These are phyloP conservation scores for Sphagnum fallax DNA, from an alignment of 228 moss, liverwort and hornwort genomes.

Conservation along the genomic window DNA sequence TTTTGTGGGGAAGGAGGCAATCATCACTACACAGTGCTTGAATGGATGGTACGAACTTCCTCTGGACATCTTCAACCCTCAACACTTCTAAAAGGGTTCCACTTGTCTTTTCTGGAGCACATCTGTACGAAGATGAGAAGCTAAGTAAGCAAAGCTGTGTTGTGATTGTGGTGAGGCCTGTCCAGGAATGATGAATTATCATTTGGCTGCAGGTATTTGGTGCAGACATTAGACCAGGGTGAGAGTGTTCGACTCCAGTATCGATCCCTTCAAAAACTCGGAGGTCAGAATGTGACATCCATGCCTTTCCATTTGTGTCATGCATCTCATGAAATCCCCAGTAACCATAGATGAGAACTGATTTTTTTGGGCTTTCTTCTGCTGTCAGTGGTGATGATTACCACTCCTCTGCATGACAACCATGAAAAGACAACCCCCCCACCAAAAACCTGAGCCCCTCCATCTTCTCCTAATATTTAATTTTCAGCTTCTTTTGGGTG, in stretches of 20 bases:
- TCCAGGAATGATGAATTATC: not conserved
- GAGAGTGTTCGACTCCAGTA: slow-evolving; percentile 52
- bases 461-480: too few species aligned
- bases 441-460: too few species aligned
- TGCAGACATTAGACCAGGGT: slow-evolving; percentile 35
- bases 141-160: too few species aligned
- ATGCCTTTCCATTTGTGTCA: not conserved
- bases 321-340: too few species aligned
- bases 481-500: too few species aligned
- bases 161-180: not conserved
- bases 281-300: slow-evolving; percentile 24
- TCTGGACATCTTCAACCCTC: not conserved
- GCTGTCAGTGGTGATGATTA: too few species aligned
- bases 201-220: slow-evolving; percentile 34
- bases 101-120: not conserved
- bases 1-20: slow-evolving; percentile 44
- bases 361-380: too few species aligned
- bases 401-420: too few species aligned
- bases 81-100: too few species aligned
- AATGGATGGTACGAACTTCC: slow-evolving; percentile 44
- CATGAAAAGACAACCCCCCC: too few species aligned
- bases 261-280: slow-evolving; percentile 44
- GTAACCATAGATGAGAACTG: too few species aligned
- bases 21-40: slow-evolving; percentile 50
- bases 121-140: too few species aligned